Conservation (phyloP, 2,329 filamentous ascomycete genomes). For the Mollisiaceae sp. region DNA sequence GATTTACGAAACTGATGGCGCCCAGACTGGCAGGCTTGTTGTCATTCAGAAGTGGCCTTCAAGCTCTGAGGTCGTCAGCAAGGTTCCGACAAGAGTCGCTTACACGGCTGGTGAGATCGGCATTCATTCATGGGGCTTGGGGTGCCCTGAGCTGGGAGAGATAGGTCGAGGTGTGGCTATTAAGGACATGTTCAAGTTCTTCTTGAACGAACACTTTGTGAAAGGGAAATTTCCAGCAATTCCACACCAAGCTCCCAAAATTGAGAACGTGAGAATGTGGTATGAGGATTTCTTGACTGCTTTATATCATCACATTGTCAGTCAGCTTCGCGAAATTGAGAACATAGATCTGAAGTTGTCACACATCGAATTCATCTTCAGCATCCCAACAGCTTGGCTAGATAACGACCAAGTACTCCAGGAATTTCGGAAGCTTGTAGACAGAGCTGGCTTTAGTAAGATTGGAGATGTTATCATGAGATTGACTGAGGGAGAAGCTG, state of each 20-base stretch:
- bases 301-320: neutral
- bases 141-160: neutral
- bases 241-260: neutral
- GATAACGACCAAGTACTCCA: neutral
- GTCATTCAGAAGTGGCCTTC: neutral
- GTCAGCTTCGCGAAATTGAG: neutral
- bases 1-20: neutral
- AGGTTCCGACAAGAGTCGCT: constrained; percentile 9
- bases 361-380: neutral
- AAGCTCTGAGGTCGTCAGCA: neutral
- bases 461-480: neutral
- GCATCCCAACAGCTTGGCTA: neutral
- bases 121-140: constrained; percentile 5
- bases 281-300: neutral
- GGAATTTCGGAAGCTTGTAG: neutral
- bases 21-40: neutral
- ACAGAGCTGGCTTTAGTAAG: neutral
- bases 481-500: constrained; percentile 7
- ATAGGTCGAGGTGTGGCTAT: neutral
- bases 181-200: constrained; percentile 1
- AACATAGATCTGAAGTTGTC: neutral
- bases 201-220: neutral
- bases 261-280: neutral
- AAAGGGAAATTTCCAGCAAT: neutral
- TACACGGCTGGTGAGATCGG: neutral